Base-by-base conservation (phyloP, 208 protist species). In the Wallacemonas sp. region DNA sequence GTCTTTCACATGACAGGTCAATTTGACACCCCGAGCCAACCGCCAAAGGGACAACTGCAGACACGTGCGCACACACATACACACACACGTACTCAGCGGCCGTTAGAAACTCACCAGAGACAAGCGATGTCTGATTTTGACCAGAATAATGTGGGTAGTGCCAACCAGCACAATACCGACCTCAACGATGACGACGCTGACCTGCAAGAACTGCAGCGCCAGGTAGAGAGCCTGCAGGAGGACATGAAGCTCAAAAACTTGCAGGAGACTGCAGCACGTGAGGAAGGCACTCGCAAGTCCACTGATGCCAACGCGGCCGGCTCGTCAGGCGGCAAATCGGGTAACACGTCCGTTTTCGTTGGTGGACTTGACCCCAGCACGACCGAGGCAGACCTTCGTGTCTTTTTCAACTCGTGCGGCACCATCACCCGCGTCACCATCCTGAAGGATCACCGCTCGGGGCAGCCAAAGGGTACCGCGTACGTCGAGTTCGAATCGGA, bases 401-500 rank as follows among this genome's bases (percentile, higher is more conserved):
- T 88, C 54, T 96, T 97, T 71, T 98, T 98, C 62, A 67, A 65
- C 39, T 60, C 79, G 28, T 97, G 90, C 69, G 96, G 96, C 8
- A 67, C 86, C 26, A 94, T 98, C 58, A 79, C 79, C 24, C 88
- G 94, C 14, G 74, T 98, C 8, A 98, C 94, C 21, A 86, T 98
- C 58, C 75, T 98, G 56, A 82, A 83, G 41, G 93, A 98, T 70
- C 86, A 83, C 22, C 88, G 73, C 65, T 95, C 94, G 26, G 86
- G 91, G 12, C 84, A 95, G 58, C 91, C 90, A 8, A 98, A 97
- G 67, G 96, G 96, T 24, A 97, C 62, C 26, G 91, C 93, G 11
- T 98, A 98, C 75, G 78, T 97, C 26, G 90, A 98, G 70, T 98
- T 98, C 58, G 88, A 90, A n/a, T 82, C 76, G 1, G 71, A 75